phyloP scores from a whole-genome alignment of 2,329 filamentous ascomycete genomes.

The Epichloe hybrida region DNA sequence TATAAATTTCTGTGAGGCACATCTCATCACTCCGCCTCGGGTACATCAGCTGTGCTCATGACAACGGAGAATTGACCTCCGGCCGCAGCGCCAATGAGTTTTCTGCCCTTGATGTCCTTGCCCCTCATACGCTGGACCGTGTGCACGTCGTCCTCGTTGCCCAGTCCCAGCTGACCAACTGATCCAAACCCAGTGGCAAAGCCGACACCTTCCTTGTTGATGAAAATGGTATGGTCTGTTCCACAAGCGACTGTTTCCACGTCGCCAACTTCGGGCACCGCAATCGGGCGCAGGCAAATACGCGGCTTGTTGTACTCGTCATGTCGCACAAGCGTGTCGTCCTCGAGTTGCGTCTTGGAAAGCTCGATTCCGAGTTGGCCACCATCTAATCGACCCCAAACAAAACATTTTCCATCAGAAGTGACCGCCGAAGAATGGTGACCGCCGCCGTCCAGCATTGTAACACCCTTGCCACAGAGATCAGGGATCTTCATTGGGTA shows the following conservation, averaged over 20 bases:
- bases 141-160: conserved; percentile 65
- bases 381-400: conserved; percentile 46
- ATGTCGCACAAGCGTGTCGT: conserved; percentile 41
- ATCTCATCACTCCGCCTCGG: background rate
- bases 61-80: conserved; percentile 72
- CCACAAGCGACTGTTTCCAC: conserved; percentile 45
- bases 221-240: conserved; percentile 60
- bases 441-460: conserved; percentile 52
- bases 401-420: conserved; percentile 40
- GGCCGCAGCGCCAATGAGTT: conserved; percentile 66
- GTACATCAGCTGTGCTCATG: conserved; percentile 25
- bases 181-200: conserved; percentile 73
- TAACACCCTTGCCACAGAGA: conserved; percentile 51
- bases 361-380: conserved; percentile 40
- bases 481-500: conserved; percentile 53
- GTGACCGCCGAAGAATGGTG: conserved; percentile 63
- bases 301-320: conserved; percentile 50
- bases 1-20: background rate
- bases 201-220: conserved; percentile 56
- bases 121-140: conserved; percentile 73
- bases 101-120: conserved; percentile 61
- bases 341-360: conserved; percentile 28
- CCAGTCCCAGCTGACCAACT: conserved; percentile 68
- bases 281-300: conserved; percentile 1
- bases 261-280: conserved; percentile 32